Conservation (phyloP, 2,329 filamentous ascomycete genomes). For the Colletotrichum sublineola region DNA sequence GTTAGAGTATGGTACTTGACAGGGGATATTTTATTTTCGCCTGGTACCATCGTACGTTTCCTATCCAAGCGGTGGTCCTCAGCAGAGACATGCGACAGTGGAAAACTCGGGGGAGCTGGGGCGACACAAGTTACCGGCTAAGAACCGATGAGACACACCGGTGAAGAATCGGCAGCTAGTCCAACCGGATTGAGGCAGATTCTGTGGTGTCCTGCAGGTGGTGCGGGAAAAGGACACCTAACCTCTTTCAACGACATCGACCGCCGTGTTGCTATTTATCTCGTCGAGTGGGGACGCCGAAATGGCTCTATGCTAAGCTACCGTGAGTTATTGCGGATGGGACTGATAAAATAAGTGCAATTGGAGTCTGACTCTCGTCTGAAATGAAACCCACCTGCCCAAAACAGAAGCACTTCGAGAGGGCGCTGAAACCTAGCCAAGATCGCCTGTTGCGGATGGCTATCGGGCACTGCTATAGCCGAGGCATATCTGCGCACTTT, state of each 20-base stretch:
- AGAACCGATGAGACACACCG: slow-evolving; percentile 27
- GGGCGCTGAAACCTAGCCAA: slow-evolving; percentile 25
- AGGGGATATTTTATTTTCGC: too few relatives aligned
- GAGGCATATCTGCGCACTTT: slow-evolving; percentile 24
- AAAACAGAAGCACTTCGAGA: slow-evolving; percentile 15
- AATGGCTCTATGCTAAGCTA: not conserved
- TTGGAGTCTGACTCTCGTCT: slow-evolving; percentile 10
- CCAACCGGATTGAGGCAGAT: slow-evolving; percentile 23
- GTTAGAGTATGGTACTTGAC: too few relatives aligned
- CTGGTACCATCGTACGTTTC: too few relatives aligned
- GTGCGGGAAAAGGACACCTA: slow-evolving; percentile 37
- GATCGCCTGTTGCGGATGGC: slow-evolving; percentile 14
- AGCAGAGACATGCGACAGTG: not conserved
- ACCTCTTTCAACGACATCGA: slow-evolving; percentile 25
- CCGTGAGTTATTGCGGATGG: slow-evolving; percentile 11
- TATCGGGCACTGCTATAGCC: not conserved
- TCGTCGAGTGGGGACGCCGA: slow-evolving; percentile 17
- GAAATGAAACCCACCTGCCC: slow-evolving; percentile 28
- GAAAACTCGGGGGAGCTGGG: not conserved
- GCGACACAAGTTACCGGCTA: not conserved
- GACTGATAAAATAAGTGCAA: slow-evolving; percentile 10
- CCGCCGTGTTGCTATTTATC: slow-evolving; percentile 22
- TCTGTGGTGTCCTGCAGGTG: slow-evolving; percentile 19
- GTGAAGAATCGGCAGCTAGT: slow-evolving; percentile 34
- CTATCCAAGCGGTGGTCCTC: too few relatives aligned